Evolutionary conservation across 1,284 basidiomycete genomes (phyloP), one percentile per base, ranked within the genome.

Genomic region (Cryptococcus neoformans): DNA sequence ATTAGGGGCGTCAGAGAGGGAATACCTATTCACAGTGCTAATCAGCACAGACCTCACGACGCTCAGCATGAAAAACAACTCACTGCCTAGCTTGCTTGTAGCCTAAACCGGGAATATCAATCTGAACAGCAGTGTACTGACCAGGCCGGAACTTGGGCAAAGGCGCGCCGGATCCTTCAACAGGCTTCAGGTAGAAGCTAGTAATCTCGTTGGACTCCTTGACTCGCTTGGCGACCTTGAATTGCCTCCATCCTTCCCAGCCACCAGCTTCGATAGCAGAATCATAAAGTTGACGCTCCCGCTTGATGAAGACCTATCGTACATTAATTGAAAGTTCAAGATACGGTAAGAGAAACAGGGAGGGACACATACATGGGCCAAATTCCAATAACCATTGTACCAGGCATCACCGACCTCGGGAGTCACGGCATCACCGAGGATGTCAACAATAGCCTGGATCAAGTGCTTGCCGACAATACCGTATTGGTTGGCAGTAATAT

Each of bases 381-480:
- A 42, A 45, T 69, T 63, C 59, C 64, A 64, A 51, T 66, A 67
- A 2, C 66, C 64, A 36, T 65, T 57, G 54, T 64, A 65, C 72
- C 72, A 74, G 2, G 72, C 68, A 45, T 65, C 64, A 44, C 63
- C 56, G 36, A 72, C 62, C 37, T 68, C 64, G 8, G 64, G 65
- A 6, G 70, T 71, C 34, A 70, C 63, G 0, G 68, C 70, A 37
- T 71, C 68, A 10, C 72, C 70, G 9, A 74, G 66, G 28, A 72
- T 64, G 42, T 65, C 56, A 1, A 58, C 53, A 53, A 74, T 68
- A 11, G 70, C 65, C 17, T 58, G 55, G 40, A 74, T 62, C 35
- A 74, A 56, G 60, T 68, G 64, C 51, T 66, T 58, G 11, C 63
- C 72, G 21, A 74, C 72, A 36, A 67, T 57, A n/a, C 52, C 60